Evolutionary conservation across 1,284 basidiomycete species (phyloP).

Genomic region (Fomitopsis betulina): DNA sequence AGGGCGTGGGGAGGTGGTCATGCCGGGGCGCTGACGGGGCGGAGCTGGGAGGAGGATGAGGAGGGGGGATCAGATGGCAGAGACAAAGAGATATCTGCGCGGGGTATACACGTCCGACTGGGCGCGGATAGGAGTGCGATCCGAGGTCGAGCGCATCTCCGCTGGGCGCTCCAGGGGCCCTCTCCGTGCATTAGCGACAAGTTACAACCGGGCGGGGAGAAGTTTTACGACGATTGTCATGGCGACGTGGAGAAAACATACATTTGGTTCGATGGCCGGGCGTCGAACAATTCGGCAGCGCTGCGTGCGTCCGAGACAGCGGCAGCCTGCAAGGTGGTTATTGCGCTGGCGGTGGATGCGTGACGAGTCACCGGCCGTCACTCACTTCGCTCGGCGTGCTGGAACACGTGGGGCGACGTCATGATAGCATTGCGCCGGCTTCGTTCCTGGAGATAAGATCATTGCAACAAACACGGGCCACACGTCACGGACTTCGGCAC

Average conservation of each 20-base stretch:
- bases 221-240: constrained; percentile 6
- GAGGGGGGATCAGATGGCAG: neutral
- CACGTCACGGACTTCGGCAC: neutral
- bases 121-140: neutral
- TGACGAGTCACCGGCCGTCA: too few relatives aligned
- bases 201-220: neutral
- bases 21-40: neutral
- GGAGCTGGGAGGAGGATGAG: neutral
- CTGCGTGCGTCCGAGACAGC: neutral
- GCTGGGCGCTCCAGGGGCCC: neutral
- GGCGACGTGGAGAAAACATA: constrained; percentile 2
- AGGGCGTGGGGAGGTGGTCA: neutral
- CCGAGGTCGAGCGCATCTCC: neutral
- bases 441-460: constrained; percentile 11
- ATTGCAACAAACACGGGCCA: neutral
- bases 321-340: too few relatives aligned
- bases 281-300: neutral
- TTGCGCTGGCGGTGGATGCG: too few relatives aligned
- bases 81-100: neutral
- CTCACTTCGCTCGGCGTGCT: neutral
- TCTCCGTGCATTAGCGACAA: neutral
- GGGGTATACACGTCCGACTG: neutral
- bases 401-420: constrained; percentile 11
- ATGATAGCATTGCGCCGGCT: constrained; percentile 10
- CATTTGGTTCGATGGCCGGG: constrained; percentile 1